Evolutionary conservation across 805 yeast genomes (phyloP), one percentile per base, ranked within the genome.

Genomic region (Maudiozyma saulgeensis): DNA sequence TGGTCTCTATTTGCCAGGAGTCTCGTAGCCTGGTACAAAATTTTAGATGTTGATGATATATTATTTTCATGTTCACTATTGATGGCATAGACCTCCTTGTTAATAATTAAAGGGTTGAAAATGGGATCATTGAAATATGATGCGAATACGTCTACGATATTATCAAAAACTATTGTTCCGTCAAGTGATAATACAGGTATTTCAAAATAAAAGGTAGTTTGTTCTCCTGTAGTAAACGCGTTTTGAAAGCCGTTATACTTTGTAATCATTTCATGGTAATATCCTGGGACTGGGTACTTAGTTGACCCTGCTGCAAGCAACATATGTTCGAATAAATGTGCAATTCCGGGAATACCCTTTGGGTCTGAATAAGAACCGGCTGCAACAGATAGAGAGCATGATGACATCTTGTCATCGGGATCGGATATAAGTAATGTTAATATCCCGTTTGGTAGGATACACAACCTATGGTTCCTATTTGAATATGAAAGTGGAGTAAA

Each of bases 251-350:
- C 93, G 18, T 84, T 82, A 37, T 71, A 62, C 28, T 70, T 61
- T 0, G 71, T 55, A 0, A 83, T 57, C 6, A 63, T 48, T 28
- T 73, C 73, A 45, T 74, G 74, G 52, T 78, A 78, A 25, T 58
- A 56, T 38, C 71, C 73, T 1, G 78, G 72, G 18, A 67, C 60
- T 0, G 85, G 82, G 53, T 63, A 81, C 46, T 71, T 66, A 56
- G 75, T 78, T 0, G 85, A 77, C 2, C 83, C 85, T 49, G 74
- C 71, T 12, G 68, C 60, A 34, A 78, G 67, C 2, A 81, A 49
- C 74, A 84, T 72, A 63, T 88, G 96, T 60, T 88, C 96, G 57
- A 95, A 84, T 50, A 87, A 75, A 68, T 91, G 99, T 0, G 98
- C 98, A 37, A 91, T 61, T 0, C 99, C 99, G 0, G 80, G 80